Evolutionary conservation across 73 alveolate species (phyloP).

Genomic region (Paramecium bursaria): DNA sequence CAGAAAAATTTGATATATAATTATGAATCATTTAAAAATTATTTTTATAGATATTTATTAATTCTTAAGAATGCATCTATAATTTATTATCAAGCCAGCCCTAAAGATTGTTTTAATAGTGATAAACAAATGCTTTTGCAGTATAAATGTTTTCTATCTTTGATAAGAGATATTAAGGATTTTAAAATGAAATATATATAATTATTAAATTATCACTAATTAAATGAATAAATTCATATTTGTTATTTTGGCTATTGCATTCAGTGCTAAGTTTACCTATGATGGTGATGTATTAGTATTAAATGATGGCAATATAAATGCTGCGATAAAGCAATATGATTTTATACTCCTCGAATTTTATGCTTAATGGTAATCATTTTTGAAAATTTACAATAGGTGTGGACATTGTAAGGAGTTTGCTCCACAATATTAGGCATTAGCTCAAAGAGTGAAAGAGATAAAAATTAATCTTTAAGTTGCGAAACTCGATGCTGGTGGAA

Average conservation of each 20-base stretch:
- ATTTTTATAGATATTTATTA: no score
- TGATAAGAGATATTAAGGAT: conserved; percentile 8
- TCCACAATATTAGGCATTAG: conserved; percentile 50
- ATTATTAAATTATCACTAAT: no score
- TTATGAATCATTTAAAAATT: no score
- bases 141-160: background rate
- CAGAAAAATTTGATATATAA: no score
- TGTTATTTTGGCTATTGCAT: conserved; percentile 24
- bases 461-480: conserved; percentile 11
- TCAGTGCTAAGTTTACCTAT: conserved; percentile 36
- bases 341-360: conserved; percentile 38
- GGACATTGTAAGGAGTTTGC: conserved; percentile 64
- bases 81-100: background rate
- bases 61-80: no score
- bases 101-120: background rate
- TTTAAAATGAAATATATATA: no score
- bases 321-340: conserved; percentile 54
- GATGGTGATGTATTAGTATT: conserved; percentile 60
- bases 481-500: conserved; percentile 41
- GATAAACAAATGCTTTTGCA: background rate
- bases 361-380: conserved; percentile 38
- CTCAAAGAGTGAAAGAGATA: conserved; percentile 31
- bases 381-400: conserved; percentile 42
- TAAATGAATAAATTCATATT: no score
- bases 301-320: conserved; percentile 37